Evolutionary conservation across 129 eudicot species (phyloP).

Genomic region (Deinandra increscens): DNA sequence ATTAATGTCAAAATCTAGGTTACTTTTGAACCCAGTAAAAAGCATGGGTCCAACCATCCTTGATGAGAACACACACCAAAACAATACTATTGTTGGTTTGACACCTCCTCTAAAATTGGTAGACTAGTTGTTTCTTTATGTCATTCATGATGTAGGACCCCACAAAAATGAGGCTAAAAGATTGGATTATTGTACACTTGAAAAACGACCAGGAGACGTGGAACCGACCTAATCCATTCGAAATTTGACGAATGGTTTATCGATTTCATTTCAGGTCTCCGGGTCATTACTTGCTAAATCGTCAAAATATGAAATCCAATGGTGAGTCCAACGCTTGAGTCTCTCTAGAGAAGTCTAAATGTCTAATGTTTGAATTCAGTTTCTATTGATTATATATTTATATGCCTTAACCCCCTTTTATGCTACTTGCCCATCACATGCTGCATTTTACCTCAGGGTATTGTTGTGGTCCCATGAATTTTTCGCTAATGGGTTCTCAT

Average conservation of each 20-base stretch:
- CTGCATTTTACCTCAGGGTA: too few species aligned
- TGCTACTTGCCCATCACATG: too few species aligned
- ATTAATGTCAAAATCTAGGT: conserved; percentile 3
- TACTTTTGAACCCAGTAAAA: conserved; percentile 5
- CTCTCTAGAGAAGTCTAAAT: too few species aligned
- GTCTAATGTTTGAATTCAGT: too few species aligned
- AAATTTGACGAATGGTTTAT: not conserved
- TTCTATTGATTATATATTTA: too few species aligned
- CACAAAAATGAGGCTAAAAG: not conserved
- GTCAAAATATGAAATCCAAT: not conserved
- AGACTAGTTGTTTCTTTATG: not conserved
- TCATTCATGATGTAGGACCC: conserved; percentile 2
- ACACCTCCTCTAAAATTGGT: not conserved
- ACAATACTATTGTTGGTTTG: too few species aligned
- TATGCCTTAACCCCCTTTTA: too few species aligned
- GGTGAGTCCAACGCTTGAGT: not conserved
- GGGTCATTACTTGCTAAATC: not conserved
- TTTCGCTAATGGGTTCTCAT: too few species aligned
- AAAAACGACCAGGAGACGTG: not conserved
- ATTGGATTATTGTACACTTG: not conserved
- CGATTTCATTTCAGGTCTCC: not conserved
- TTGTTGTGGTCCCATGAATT: too few species aligned
- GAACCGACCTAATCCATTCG: not conserved
- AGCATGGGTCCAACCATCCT: conserved; percentile 13
- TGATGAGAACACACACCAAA: too few species aligned